Evolutionary conservation across 768 basidiomycete species (phyloP).

Genomic region (Kwoniella sp.): DNA sequence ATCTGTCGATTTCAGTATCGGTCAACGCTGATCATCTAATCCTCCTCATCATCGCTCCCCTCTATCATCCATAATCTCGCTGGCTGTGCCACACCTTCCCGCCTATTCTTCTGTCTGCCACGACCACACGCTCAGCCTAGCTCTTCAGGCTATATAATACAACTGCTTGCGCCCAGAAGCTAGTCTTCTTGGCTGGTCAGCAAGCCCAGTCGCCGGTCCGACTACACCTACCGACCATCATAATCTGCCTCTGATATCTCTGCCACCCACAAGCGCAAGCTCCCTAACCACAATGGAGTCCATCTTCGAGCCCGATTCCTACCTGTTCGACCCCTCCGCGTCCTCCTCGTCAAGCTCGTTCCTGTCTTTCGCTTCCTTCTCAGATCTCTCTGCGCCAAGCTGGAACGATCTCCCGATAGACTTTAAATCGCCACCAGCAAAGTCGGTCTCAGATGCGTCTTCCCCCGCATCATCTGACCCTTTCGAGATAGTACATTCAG

Average conservation of each 20-base stretch:
- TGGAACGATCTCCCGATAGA: constrained; percentile 14
- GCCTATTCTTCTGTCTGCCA: constrained; percentile 4
- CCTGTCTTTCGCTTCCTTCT: constrained; percentile 48
- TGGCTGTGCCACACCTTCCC: constrained; percentile 17
- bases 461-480: constrained; percentile 33
- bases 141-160: constrained; percentile 21
- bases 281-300: constrained; percentile 35
- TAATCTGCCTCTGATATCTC: constrained; percentile 2
- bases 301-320: constrained; percentile 42
- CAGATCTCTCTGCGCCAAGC: constrained; percentile 32
- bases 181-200: constrained; percentile 28
- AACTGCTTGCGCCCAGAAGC: constrained; percentile 16
- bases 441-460: constrained; percentile 27
- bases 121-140: constrained; percentile 24
- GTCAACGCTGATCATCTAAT: constrained; percentile 5
- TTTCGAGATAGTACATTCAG: constrained; percentile 31
- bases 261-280: constrained; percentile 17
- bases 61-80: constrained; percentile 28
- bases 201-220: constrained; percentile 31
- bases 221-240: constrained; percentile 5
- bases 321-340: constrained; percentile 39
- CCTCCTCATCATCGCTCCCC: constrained; percentile 19
- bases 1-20: neutral
- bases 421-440: constrained; percentile 9
- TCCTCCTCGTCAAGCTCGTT: constrained; percentile 29